Evolutionary conservation across 371 early-diverging fungal genomes (phyloP).

Genomic region (Rhizopus delemar): DNA sequence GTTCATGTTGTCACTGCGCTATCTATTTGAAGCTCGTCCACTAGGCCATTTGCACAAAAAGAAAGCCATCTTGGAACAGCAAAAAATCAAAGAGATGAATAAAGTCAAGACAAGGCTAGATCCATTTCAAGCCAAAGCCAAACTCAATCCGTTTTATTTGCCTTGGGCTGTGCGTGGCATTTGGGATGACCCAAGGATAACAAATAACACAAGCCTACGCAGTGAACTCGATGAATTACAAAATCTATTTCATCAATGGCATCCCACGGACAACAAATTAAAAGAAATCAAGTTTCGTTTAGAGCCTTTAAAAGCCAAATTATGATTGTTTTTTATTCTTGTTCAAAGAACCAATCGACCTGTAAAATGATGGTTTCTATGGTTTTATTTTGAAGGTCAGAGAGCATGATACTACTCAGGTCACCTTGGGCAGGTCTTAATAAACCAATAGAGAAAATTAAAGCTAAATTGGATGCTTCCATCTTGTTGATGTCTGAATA

Average conservation of each 20-base stretch:
- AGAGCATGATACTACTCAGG: constrained; percentile 52
- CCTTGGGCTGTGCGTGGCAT: constrained; percentile 91
- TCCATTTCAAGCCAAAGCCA: constrained; percentile 50
- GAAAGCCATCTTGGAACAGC: background rate
- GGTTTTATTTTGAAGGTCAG: constrained; percentile 57
- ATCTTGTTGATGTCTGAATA: constrained; percentile 80
- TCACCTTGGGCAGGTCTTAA: constrained; percentile 54
- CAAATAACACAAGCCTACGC: constrained; percentile 45
- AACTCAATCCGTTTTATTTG: constrained; percentile 80
- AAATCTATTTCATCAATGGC: constrained; percentile 73
- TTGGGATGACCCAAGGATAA: constrained; percentile 65
- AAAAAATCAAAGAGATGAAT: constrained; percentile 3
- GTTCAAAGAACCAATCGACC: constrained; percentile 65
- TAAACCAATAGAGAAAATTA: constrained; percentile 76
- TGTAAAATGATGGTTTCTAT: constrained; percentile 62
- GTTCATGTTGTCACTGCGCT: constrained; percentile 60
- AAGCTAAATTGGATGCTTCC: constrained; percentile 82
- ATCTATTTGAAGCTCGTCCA: constrained; percentile 39
- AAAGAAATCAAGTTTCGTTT: constrained; percentile 84
- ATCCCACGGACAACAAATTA: constrained; percentile 65
- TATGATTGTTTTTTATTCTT: constrained; percentile 20
- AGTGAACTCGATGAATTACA: constrained; percentile 64
- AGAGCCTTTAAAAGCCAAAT: constrained; percentile 65
- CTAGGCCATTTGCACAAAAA: constrained; percentile 14
- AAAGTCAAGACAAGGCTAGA: constrained; percentile 33